phyloP scores from a whole-genome alignment of 2,329 filamentous ascomycete species.

The Botrytis squamosa region DNA sequence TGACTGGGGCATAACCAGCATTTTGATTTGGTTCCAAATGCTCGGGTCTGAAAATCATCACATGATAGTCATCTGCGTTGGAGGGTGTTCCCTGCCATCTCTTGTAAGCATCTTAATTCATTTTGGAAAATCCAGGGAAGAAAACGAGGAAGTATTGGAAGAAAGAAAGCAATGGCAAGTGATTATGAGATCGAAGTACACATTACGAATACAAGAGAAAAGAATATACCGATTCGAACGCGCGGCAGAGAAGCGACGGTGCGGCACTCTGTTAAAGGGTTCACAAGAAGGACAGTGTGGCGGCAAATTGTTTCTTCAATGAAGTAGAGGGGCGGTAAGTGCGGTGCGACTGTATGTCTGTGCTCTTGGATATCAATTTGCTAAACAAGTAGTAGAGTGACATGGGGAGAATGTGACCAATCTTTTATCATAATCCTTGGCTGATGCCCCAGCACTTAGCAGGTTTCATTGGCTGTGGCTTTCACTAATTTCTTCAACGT shows the following conservation, averaged over 20 bases:
- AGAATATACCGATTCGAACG: background rate
- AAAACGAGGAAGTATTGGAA: background rate
- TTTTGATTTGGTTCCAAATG: constrained; percentile 11
- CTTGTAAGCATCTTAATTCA: background rate
- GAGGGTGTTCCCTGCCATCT: constrained; percentile 8
- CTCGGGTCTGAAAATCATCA: constrained; percentile 8
- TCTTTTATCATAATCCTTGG: background rate
- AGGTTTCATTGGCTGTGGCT: background rate
- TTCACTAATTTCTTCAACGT: constrained; percentile 14
- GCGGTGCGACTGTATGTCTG: background rate
- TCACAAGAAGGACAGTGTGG: constrained; percentile 11
- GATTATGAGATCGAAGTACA: background rate
- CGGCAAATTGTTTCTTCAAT: constrained; percentile 20
- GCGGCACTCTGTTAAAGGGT: constrained; percentile 5
- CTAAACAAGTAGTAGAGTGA: constrained; percentile 1
- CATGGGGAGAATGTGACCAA: constrained; percentile 6
- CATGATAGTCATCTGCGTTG: constrained; percentile 10
- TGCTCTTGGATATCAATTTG: constrained; percentile 3
- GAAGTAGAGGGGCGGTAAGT: constrained; percentile 14
- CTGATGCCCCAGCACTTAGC: constrained; percentile 14
- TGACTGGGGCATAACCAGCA: background rate
- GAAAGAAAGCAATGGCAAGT: background rate
- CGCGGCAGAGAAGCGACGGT: constrained; percentile 18
- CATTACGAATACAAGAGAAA: background rate
- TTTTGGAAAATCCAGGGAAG: background rate